A percentile compares a stretch with the other conserved stretches of the same genome.
These are phyloP conservation scores for Grigorovia yakushimaensis DNA, from an alignment of 805 yeast species.

Conservation along the genomic window DNA sequence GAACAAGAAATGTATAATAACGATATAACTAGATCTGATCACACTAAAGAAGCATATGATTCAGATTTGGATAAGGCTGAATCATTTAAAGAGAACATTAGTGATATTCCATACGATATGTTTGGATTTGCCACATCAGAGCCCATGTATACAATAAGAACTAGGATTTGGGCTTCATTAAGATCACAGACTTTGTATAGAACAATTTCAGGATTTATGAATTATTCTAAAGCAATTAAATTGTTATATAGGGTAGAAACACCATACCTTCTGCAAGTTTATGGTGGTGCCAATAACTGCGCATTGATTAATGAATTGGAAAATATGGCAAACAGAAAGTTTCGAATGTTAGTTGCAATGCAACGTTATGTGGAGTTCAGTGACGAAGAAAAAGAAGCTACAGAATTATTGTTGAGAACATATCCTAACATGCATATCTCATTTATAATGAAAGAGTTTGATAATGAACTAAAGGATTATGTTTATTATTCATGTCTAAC, in stretches of 20 bases:
- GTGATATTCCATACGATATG: conserved; percentile 61
- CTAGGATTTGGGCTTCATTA: conserved; percentile 81
- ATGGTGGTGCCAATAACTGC: conserved; percentile 37
- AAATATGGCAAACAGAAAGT: conserved; percentile 69
- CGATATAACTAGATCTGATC: neutral
- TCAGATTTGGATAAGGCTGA: neutral
- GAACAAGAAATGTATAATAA: neutral
- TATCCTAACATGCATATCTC: conserved; percentile 60
- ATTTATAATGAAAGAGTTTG: conserved; percentile 39
- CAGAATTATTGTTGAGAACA: conserved; percentile 55
- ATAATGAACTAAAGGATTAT: conserved; percentile 19
- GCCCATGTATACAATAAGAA: conserved; percentile 54
- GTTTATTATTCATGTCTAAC: conserved; percentile 57
- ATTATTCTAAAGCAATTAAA: conserved; percentile 64
- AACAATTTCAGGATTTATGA: conserved; percentile 76
- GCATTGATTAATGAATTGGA: conserved; percentile 57
- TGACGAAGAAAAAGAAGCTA: conserved; percentile 56
- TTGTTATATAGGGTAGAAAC: conserved; percentile 60
- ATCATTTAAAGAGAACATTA: conserved; percentile 32
- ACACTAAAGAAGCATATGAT: neutral
- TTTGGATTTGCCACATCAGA: conserved; percentile 63
- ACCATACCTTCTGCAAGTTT: conserved; percentile 39
- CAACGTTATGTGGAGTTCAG: conserved; percentile 66
- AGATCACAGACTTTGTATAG: conserved; percentile 77
- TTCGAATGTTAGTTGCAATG: conserved; percentile 76